Evolutionary conservation across 2,329 filamentous ascomycete species (phyloP).

Genomic region (Ophidiomyces ophidiicola): DNA sequence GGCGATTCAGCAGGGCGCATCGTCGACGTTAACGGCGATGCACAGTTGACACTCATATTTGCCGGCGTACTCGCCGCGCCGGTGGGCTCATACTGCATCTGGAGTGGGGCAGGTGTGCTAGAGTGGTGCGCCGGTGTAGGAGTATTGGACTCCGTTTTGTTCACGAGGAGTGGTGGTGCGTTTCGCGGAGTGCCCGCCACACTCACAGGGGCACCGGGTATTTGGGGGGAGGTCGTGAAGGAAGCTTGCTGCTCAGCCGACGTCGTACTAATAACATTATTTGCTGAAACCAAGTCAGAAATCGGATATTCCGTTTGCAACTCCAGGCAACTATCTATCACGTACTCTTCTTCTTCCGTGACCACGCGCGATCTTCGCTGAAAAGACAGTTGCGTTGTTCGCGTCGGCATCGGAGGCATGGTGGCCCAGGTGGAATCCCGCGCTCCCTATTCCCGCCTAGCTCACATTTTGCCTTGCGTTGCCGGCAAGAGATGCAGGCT

Average conservation of each 20-base stretch:
- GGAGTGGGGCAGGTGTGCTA: conserved; percentile 1
- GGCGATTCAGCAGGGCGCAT: conserved; percentile 5
- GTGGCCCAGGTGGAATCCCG: conserved; percentile 23
- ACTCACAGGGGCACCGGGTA: conserved; percentile 10
- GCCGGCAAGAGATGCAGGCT: conserved; percentile 42
- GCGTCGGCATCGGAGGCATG: conserved; percentile 40
- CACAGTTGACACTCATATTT: conserved; percentile 10
- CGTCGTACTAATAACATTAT: conserved; percentile 6
- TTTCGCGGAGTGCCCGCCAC: conserved; percentile 4
- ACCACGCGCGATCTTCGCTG: conserved; percentile 32
- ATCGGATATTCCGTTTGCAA: not conserved
- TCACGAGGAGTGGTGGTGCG: conserved; percentile 5
- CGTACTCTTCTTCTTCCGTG: conserved; percentile 26
- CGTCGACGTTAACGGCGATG: conserved; percentile 10
- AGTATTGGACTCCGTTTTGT: conserved; percentile 7
- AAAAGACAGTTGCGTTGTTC: conserved; percentile 42
- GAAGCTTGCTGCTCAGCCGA: conserved; percentile 9
- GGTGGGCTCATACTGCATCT: conserved; percentile 11
- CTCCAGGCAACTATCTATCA: too few relatives aligned
- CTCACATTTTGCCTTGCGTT: conserved; percentile 43
- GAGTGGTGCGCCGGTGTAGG: conserved; percentile 6
- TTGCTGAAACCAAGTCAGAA: conserved; percentile 1
- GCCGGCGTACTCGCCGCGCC: conserved; percentile 10
- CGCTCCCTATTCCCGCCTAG: conserved; percentile 33
- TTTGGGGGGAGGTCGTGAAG: conserved; percentile 11